These are phyloP conservation scores for Sabuloglossum arenarium DNA, from an alignment of 495 filamentous ascomycete species.

Conservation along the genomic window DNA sequence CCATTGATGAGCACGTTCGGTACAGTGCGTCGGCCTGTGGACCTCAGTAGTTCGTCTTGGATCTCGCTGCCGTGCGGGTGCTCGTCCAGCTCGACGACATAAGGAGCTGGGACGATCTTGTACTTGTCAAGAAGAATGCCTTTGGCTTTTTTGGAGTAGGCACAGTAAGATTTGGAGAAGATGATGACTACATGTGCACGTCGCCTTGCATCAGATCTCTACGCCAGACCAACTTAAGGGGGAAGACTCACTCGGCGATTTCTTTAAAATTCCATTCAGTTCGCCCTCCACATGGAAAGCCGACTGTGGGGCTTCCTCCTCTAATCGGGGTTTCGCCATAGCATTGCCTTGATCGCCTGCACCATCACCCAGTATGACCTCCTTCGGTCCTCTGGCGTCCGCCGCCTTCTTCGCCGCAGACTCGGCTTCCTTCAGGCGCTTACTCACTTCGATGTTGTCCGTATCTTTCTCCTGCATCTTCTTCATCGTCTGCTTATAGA, in stretches of 20 bases:
- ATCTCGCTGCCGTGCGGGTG: slow-evolving; percentile 51
- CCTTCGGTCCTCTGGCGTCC: slow-evolving; percentile 9
- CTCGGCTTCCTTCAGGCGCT: slow-evolving; percentile 24
- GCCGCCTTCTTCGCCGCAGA: slow-evolving; percentile 11
- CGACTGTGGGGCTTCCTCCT: slow-evolving; percentile 28
- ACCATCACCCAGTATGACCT: slow-evolving; percentile 4
- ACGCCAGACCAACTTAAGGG: neutral
- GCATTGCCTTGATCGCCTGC: slow-evolving; percentile 2
- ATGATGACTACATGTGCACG: slow-evolving; percentile 45
- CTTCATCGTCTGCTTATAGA: slow-evolving; percentile 25
- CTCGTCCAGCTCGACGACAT: slow-evolving; percentile 77
- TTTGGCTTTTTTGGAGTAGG: slow-evolving; percentile 66
- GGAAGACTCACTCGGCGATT: slow-evolving; percentile 45
- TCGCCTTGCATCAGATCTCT: neutral
- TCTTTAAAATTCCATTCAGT: slow-evolving; percentile 58
- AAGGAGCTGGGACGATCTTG: slow-evolving; percentile 57
- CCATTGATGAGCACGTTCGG: slow-evolving; percentile 82
- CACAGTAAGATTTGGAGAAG: slow-evolving; percentile 89
- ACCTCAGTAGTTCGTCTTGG: slow-evolving; percentile 44
- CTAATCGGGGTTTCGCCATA: slow-evolving; percentile 9
- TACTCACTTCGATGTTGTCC: slow-evolving; percentile 21
- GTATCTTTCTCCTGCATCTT: slow-evolving; percentile 33
- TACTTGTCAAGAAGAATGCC: slow-evolving; percentile 62
- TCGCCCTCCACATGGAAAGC: slow-evolving; percentile 37
- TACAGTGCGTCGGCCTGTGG: slow-evolving; percentile 66